Base-by-base conservation (phyloP, 202 grass and related monocot genomes). In the Panicum virgatum region DNA sequence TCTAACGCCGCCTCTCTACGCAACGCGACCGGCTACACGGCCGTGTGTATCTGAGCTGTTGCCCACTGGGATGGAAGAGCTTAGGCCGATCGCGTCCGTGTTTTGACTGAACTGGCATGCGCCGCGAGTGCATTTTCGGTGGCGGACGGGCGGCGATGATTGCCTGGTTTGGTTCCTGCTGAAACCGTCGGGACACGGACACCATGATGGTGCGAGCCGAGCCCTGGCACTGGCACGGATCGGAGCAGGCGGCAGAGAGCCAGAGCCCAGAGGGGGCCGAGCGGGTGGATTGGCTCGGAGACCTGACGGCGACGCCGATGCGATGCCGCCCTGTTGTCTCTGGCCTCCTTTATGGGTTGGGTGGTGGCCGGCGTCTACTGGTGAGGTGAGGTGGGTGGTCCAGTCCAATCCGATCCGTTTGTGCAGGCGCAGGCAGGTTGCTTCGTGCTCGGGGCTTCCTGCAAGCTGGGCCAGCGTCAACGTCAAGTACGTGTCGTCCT, bases 31-130 rank as follows among this genome's bases (percentile, higher is more conserved):
- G n/a, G 19, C 19, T n/a, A 5, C 45, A 66, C 16, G 32, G 9
- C 22, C 48, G 48, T 18, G 16, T 20, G 32, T 13, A 23, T n/a
- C 20, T 37, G 73, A 42, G 62, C 65, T 59, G 82, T 78, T 82
- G 23, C 50, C 78, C 65, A 86, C 58, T 36, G 10, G 39, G 30
- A 60, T 60, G 57, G 57, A 14, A 51, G 32, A 34, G 26, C 22
- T 19, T 6, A 2, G 39, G 43, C 4, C 57, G 11, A 60, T 48
- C 26, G 48, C 47, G 18, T n/a, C 39, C 34, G 73, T 90, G 79
- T 79, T 79, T 90, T 83, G 88, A 86, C 88, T 48, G 73, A 83
- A 86, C 73, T 79, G 51, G 88, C 62, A 73, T 82, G 52, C 52
- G 5, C 14, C 10, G 32, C 53, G 81, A 75, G 72, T 45, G 62